phyloP scores from a whole-genome alignment of 2,329 filamentous ascomycete genomes.

The Chlorencoelia australis region DNA sequence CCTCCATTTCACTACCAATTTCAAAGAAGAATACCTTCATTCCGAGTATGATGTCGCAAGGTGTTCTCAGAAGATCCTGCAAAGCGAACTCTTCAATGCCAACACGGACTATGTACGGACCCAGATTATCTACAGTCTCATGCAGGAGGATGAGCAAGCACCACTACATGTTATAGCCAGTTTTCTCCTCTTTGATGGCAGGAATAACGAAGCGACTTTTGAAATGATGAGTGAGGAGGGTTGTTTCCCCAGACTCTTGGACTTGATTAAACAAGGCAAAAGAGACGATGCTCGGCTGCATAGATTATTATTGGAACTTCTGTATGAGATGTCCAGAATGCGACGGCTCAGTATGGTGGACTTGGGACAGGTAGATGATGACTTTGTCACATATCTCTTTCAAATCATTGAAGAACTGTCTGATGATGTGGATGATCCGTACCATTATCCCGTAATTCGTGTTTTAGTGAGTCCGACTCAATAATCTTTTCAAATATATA shows the following conservation, averaged over 20 bases:
- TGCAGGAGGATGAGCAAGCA: slow-evolving; percentile 77
- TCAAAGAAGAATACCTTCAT: slow-evolving; percentile 64
- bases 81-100: slow-evolving; percentile 61
- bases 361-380: slow-evolving; percentile 65
- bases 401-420: slow-evolving; percentile 80
- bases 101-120: slow-evolving; percentile 82
- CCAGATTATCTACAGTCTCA: slow-evolving; percentile 83
- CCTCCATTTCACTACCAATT: slow-evolving; percentile 65
- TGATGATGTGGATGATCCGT: slow-evolving; percentile 81
- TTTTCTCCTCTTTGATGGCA: slow-evolving; percentile 80
- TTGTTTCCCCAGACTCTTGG: slow-evolving; percentile 73
- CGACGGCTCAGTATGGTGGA: slow-evolving; percentile 72
- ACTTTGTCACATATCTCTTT: slow-evolving; percentile 76
- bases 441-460: slow-evolving; percentile 89
- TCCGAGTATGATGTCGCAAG: slow-evolving; percentile 70
- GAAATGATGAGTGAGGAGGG: slow-evolving; percentile 80
- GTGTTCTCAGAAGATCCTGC: slow-evolving; percentile 70
- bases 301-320: slow-evolving; percentile 70
- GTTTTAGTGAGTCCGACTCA: slow-evolving; percentile 57
- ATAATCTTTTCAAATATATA: neutral
- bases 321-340: slow-evolving; percentile 95
- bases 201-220: slow-evolving; percentile 66
- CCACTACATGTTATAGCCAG: slow-evolving; percentile 75
- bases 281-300: slow-evolving; percentile 64
- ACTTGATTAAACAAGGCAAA: slow-evolving; percentile 59